phyloP scores from a whole-genome alignment of 2,329 filamentous ascomycete species.

The Penicillium nordicum region DNA sequence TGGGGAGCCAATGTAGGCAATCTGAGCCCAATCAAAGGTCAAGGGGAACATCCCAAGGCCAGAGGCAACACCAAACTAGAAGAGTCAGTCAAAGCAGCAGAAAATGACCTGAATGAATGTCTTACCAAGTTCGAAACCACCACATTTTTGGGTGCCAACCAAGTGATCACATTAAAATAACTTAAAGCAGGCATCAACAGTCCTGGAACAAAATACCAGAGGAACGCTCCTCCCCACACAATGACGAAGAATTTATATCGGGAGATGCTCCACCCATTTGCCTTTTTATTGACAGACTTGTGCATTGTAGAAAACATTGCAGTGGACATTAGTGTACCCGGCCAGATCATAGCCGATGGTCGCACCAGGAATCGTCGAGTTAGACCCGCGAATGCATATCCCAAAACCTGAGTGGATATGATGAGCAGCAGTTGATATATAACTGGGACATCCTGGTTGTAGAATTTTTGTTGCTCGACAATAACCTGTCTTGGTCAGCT shows the following conservation, averaged over 20 bases:
- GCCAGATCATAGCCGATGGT: constrained; percentile 89
- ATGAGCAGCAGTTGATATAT: constrained; percentile 78
- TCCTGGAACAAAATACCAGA: constrained; percentile 82
- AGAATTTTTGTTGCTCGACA: constrained; percentile 85
- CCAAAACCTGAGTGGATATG: constrained; percentile 79
- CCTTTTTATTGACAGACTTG: constrained; percentile 76
- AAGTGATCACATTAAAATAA: constrained; percentile 86
- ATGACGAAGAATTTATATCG: constrained; percentile 80
- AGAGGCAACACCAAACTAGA: constrained; percentile 72
- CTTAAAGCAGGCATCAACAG: constrained; percentile 78
- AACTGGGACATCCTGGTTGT: constrained; percentile 74
- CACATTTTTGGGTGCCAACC: constrained; percentile 84
- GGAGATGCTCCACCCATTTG: constrained; percentile 77
- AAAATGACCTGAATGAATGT: not conserved
- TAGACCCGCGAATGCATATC: constrained; percentile 81
- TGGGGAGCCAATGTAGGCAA: constrained; percentile 82
- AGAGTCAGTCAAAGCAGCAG: not conserved
- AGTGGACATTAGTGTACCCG: constrained; percentile 79
- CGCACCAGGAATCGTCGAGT: constrained; percentile 77
- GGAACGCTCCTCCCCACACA: constrained; percentile 67
- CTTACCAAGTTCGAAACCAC: constrained; percentile 71
- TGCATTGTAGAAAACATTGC: constrained; percentile 87
- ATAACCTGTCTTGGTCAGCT: constrained; percentile 55
- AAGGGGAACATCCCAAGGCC: constrained; percentile 79
- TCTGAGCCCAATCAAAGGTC: constrained; percentile 89